A percentile compares a stretch with the other conserved stretches of the same genome.
Evolutionary conservation across 305 asterid genomes (phyloP).

Genomic region (Fraxinus velutina): DNA sequence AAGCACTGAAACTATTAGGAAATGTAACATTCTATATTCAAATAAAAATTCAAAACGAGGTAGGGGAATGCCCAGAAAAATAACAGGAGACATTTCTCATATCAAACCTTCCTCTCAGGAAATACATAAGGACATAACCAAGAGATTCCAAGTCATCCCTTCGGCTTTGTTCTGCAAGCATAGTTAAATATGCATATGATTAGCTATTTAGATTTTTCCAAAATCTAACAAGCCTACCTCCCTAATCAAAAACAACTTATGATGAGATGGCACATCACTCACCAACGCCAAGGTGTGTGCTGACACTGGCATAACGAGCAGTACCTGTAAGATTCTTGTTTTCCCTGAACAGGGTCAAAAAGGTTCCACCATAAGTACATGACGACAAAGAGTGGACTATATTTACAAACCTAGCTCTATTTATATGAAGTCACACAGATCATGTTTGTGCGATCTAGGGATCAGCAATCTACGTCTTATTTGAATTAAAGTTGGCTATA

Average conservation of each 20-base stretch:
- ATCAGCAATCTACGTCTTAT: background rate
- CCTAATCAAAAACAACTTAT: conserved; percentile 7
- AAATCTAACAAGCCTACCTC: conserved; percentile 19
- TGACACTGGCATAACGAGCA: conserved; percentile 75
- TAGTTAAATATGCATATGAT: conserved; percentile 4
- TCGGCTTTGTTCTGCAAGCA: conserved; percentile 65
- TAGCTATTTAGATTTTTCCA: background rate
- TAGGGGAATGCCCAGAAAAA: conserved; percentile 14
- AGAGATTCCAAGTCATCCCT: conserved; percentile 75
- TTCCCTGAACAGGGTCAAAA: conserved; percentile 47
- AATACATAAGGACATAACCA: conserved; percentile 71
- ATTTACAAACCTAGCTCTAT: background rate
- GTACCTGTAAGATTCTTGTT: conserved; percentile 79
- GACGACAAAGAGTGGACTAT: background rate
- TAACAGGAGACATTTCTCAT: conserved; percentile 14
- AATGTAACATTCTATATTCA: conserved; percentile 6
- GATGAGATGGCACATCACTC: conserved; percentile 29
- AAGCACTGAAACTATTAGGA: conserved; percentile 9
- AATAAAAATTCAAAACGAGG: conserved; percentile 11
- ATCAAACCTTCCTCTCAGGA: conserved; percentile 68
- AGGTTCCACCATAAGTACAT: conserved; percentile 18
- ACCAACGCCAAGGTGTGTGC: conserved; percentile 81
- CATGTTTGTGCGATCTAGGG: background rate
- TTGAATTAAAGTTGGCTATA: background rate
- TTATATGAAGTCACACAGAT: background rate